A percentile compares a stretch with the other conserved stretches of the same genome.
Evolutionary conservation across 345 rosid species (phyloP).

Genomic region (Cochlearia excelsa): DNA sequence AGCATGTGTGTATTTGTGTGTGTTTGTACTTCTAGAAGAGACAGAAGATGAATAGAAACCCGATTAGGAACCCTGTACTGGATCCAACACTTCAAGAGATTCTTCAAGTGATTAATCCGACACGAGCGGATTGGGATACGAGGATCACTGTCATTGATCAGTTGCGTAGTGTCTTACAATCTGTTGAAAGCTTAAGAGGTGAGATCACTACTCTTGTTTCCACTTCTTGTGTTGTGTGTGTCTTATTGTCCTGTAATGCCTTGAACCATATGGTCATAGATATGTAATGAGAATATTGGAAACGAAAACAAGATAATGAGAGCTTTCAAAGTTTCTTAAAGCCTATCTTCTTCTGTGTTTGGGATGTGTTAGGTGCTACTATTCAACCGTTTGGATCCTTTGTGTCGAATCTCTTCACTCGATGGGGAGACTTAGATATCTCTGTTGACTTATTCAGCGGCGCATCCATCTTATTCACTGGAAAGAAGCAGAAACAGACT

Average conservation of each 20-base stretch:
- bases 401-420: conserved; percentile 75
- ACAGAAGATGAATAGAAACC: conserved; percentile 44
- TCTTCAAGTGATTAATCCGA: conserved; percentile 57
- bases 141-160: conserved; percentile 52
- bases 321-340: conserved; percentile 15
- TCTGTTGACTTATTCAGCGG: conserved; percentile 57
- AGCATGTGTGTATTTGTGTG: background rate
- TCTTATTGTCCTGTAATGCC: background rate
- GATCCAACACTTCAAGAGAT: conserved; percentile 55
- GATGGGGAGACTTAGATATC: conserved; percentile 82
- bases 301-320: background rate
- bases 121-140: conserved; percentile 47
- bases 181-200: conserved; percentile 81
- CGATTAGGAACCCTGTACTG: conserved; percentile 41
- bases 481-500: conserved; percentile 61
- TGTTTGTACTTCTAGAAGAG: conserved; percentile 25
- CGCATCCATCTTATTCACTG: conserved; percentile 56
- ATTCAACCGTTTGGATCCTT: conserved; percentile 90
- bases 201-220: conserved; percentile 17
- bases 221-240: too few species aligned
- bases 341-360: background rate
- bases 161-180: conserved; percentile 46
- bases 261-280: background rate
- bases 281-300: background rate
- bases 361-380: conserved; percentile 60